Percentiles rank a stretch among this genome's conserved stretches.
These are phyloP conservation scores for Pachysandra terminalis DNA, from an alignment of 164 flowering plant genomes.

Conservation along the genomic window DNA sequence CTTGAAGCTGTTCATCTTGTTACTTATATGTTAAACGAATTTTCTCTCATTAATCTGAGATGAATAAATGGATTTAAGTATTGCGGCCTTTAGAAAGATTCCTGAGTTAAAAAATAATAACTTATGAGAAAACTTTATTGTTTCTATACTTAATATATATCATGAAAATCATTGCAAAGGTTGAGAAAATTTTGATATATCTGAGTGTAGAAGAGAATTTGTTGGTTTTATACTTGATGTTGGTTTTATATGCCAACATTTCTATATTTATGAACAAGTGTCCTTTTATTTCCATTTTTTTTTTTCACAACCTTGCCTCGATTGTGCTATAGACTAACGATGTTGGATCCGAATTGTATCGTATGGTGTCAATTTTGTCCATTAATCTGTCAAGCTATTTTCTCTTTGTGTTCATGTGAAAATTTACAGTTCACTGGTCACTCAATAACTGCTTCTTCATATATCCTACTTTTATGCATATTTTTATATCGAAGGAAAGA, in stretches of 20 bases:
- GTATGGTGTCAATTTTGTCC: background rate
- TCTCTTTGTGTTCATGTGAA: background rate
- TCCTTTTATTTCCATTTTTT: background rate
- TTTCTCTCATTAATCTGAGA: background rate
- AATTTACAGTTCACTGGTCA: background rate
- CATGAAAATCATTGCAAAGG: no score
- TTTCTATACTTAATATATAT: background rate
- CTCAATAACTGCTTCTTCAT: background rate
- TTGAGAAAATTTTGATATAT: no score
- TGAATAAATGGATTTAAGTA: background rate
- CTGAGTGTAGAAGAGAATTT: no score
- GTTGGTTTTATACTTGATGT: no score
- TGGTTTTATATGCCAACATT: background rate
- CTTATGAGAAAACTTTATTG: no score
- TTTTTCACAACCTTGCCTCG: background rate
- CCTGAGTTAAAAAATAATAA: no score
- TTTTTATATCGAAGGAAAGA: no score
- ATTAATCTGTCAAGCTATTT: background rate
- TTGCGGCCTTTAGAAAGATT: background rate
- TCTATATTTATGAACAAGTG: background rate
- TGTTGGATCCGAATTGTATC: background rate
- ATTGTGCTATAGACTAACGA: background rate
- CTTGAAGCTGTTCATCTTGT: background rate
- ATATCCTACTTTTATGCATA: background rate
- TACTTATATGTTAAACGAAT: background rate